Base-by-base conservation (phyloP, 2,329 filamentous ascomycete genomes). In the Septoria linicola region DNA sequence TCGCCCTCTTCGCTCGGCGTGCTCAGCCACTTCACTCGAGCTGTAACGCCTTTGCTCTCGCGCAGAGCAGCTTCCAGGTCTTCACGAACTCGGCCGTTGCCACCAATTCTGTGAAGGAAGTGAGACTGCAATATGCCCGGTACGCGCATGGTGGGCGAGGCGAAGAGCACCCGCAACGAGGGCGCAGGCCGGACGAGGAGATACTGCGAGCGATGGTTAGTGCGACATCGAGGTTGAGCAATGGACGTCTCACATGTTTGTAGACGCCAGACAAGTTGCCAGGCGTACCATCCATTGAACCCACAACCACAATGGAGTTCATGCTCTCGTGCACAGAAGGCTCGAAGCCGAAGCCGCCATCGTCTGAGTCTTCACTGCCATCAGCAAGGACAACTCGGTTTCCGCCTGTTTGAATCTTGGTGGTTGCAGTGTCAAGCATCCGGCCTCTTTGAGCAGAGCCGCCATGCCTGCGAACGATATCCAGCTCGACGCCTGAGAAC, bases 51-150 rank as follows among this genome's bases (percentile, higher is more conserved):
- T 4, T 54, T 40, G 2, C 37, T 30, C 14, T 44, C 37, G 3
- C 41, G 46, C 2, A 54, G 27, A n/a, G 51, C 48, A 1, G 17
- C 30, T 16, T 41, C 41, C 20, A 54, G 47, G 20, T 42, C 37
- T 5, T 54, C 35, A 3, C 52, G 47, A 27, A 51, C 45, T 16
- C 31, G 27, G 1, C 67, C 63, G 13, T 23, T 51, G 48, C 52
- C 47, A 6, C 52, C 48, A 14, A 54, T 48, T 7, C 41, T 37
- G 23, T 54, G 47, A 4, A 54, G 37, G 41, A 54, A 54, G 10
- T 41, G 47, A 13, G 52, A 51, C 32, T 54, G 52, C n/a, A 54
- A 20, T 2, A 51, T 32, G 11, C 47, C 52, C 3, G 48, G 42
- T 4, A 45, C 20, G 4, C 52, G 42, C 17, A 54, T 32, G 14